Evolutionary conservation across 2,329 filamentous ascomycete genomes (phyloP).

Genomic region (Arthrobotrys sphaeroides): DNA sequence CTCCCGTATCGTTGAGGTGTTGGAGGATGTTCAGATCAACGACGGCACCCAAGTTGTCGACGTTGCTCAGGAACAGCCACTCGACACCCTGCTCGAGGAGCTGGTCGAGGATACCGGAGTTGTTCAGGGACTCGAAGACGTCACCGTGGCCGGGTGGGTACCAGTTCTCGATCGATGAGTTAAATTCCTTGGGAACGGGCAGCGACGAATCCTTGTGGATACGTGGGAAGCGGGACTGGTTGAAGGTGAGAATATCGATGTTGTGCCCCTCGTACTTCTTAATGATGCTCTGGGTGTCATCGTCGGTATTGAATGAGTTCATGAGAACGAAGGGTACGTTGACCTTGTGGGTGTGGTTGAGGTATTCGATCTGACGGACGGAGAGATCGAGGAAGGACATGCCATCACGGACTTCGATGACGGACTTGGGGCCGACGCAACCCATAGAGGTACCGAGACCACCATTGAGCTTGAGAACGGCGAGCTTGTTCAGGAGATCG

Average conservation of each 20-base stretch:
- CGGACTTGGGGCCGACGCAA: conserved; percentile 98
- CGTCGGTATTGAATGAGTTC: conserved; percentile 99
- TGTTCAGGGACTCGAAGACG: conserved; percentile 99
- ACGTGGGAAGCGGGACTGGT: conserved; percentile 98
- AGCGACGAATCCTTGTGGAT: conserved; percentile 98
- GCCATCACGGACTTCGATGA: conserved; percentile 98
- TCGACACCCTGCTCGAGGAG: conserved; percentile 94
- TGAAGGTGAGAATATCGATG: conserved; percentile 99
- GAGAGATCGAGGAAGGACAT: conserved; percentile 99
- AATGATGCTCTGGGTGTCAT: conserved; percentile 98
- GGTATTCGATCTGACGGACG: conserved; percentile 97
- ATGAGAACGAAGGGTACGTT: conserved; percentile 99
- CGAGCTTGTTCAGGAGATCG: conserved; percentile 94
- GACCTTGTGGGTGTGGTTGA: conserved; percentile 96
- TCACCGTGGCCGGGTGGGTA: conserved; percentile 99
- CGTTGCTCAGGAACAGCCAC: conserved; percentile 98
- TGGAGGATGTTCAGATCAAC: conserved; percentile 98
- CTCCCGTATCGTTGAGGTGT: conserved; percentile 97
- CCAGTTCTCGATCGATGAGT: conserved; percentile 93
- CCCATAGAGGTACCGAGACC: conserved; percentile 99
- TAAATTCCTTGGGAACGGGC: conserved; percentile 87
- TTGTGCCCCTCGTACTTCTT: conserved; percentile 99
- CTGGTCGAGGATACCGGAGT: conserved; percentile 97
- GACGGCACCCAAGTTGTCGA: conserved; percentile 96
- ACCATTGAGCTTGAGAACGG: conserved; percentile 98